phyloP scores from a whole-genome alignment of 192 early-diverging fungal species.

The Coemansia sp. region DNA sequence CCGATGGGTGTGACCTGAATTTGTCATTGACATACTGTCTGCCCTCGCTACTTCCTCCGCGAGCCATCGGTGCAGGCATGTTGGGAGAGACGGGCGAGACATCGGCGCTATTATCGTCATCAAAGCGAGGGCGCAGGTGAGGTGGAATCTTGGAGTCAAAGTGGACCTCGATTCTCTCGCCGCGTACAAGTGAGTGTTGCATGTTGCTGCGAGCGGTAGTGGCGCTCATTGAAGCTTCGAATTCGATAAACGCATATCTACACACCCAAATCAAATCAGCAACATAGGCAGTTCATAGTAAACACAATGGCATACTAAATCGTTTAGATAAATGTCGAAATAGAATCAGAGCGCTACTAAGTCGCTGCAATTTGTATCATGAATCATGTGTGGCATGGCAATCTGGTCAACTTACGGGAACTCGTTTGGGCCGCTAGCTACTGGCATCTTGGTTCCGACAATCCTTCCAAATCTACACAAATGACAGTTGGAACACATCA shows the following conservation, averaged over 20 bases:
- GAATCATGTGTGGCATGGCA: neutral
- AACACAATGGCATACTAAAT: neutral
- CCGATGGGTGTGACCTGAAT: neutral
- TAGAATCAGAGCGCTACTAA: neutral
- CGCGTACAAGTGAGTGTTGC: slow-evolving; percentile 22
- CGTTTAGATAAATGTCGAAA: neutral
- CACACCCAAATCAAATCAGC: slow-evolving; percentile 1
- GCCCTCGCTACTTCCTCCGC: slow-evolving; percentile 1
- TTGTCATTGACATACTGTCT: neutral
- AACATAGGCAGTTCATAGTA: neutral
- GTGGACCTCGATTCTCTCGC: slow-evolving; percentile 33
- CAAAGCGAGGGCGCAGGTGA: slow-evolving; percentile 8
- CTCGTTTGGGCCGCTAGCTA: slow-evolving; percentile 20
- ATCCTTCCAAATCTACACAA: slow-evolving; percentile 44
- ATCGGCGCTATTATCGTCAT: neutral
- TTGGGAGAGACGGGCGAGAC: neutral
- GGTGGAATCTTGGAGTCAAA: slow-evolving; percentile 47
- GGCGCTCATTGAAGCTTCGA: slow-evolving; percentile 28
- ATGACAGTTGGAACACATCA: neutral
- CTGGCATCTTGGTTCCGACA: slow-evolving; percentile 25
- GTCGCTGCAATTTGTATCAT: neutral
- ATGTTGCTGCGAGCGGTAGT: slow-evolving; percentile 33
- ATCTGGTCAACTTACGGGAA: slow-evolving; percentile 40
- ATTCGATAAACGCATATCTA: slow-evolving; percentile 51
- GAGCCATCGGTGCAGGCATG: neutral